Conservation (phyloP, 345 rosid species). For the Dimocarpus longan region DNA sequence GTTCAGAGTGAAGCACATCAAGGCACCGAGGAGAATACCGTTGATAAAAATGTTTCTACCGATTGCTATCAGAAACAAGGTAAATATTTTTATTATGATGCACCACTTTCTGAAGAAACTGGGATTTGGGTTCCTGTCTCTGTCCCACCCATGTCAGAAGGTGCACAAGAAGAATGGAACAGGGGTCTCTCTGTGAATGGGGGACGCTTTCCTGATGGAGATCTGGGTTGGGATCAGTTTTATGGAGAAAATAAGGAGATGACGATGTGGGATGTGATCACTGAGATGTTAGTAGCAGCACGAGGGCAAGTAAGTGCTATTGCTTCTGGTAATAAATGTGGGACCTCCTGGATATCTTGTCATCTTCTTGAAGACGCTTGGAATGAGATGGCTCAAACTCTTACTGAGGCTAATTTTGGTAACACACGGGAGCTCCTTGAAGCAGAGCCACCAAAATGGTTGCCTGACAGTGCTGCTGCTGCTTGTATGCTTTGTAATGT, state of each 20-base stretch:
- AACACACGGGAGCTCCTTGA: conserved; percentile 25
- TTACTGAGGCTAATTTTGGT: conserved; percentile 38
- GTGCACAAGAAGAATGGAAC: conserved; percentile 27
- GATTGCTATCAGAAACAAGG: conserved; percentile 15
- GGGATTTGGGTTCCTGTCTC: conserved; percentile 38
- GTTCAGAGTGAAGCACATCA: conserved; percentile 10
- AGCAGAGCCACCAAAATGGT: conserved; percentile 29
- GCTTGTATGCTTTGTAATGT: conserved; percentile 31
- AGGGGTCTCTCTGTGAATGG: conserved; percentile 25
- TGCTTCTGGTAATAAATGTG: conserved; percentile 26
- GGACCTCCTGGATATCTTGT: conserved; percentile 30
- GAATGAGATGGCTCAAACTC: conserved; percentile 43
- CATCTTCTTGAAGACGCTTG: conserved; percentile 40
- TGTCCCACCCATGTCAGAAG: conserved; percentile 30
- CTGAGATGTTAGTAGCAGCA: conserved; percentile 36
- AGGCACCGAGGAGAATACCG: background rate
- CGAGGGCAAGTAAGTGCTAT: conserved; percentile 27
- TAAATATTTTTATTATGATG: conserved; percentile 32
- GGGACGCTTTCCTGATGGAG: conserved; percentile 31
- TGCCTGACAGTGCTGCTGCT: conserved; percentile 29
- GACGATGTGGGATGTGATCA: conserved; percentile 38
- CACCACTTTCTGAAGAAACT: conserved; percentile 36
- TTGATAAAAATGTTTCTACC: conserved; percentile 1
- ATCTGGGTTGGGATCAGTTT: conserved; percentile 29
- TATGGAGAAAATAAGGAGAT: conserved; percentile 28